phyloP scores from a whole-genome alignment of 768 basidiomycete species.

The Phlebiopsis gigantea region DNA sequence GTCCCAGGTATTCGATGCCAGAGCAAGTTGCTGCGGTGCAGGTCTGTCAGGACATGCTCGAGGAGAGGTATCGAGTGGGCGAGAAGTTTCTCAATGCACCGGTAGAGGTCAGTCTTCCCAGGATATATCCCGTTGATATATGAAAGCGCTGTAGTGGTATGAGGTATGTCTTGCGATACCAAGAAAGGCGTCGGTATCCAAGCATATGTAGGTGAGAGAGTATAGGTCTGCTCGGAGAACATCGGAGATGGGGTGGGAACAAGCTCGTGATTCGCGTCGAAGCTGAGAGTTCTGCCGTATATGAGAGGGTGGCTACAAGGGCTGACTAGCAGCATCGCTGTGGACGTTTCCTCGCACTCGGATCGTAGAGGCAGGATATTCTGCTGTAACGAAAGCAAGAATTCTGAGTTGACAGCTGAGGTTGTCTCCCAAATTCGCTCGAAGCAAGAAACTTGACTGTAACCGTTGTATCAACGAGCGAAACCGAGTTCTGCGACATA shows the following conservation, averaged over 20 bases:
- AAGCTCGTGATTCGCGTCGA: background rate
- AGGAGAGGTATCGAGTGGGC: slow-evolving; percentile 40
- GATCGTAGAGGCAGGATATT: slow-evolving; percentile 18
- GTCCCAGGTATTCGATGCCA: slow-evolving; percentile 42
- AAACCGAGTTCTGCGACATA: background rate
- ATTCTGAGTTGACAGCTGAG: background rate
- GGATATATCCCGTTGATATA: slow-evolving; percentile 54
- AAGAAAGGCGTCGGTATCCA: slow-evolving; percentile 41
- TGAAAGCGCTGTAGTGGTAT: slow-evolving; percentile 29
- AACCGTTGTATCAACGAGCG: background rate
- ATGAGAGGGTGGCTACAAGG: slow-evolving; percentile 9
- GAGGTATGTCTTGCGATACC: slow-evolving; percentile 24
- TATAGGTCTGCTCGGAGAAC: slow-evolving; percentile 12
- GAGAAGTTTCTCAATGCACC: slow-evolving; percentile 30
- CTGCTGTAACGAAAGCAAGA: background rate
- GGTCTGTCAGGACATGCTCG: slow-evolving; percentile 46
- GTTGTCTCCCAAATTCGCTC: slow-evolving; percentile 50
- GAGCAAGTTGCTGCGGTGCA: slow-evolving; percentile 44
- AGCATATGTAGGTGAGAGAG: slow-evolving; percentile 34
- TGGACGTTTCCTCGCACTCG: background rate
- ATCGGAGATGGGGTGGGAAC: background rate
- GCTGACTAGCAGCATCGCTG: slow-evolving; percentile 20
- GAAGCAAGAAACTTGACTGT: slow-evolving; percentile 50
- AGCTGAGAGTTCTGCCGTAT: slow-evolving; percentile 13
- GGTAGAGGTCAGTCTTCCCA: slow-evolving; percentile 26